Evolutionary conservation across 1,284 basidiomycete genomes (phyloP).

Genomic region (Ustilago hordei): DNA sequence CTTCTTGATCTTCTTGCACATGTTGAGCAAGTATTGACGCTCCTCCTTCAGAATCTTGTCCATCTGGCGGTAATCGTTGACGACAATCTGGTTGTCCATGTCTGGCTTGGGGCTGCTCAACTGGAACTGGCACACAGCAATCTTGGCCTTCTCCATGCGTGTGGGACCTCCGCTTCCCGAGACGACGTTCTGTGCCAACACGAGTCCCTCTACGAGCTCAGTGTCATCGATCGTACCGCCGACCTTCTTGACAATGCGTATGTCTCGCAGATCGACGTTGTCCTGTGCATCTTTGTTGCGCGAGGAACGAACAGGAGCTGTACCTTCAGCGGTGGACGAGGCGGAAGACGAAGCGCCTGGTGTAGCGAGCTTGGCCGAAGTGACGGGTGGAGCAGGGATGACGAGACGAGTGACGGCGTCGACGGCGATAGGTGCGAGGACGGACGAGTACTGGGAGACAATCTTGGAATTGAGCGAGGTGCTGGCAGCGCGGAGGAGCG

Average conservation of each 20-base stretch:
- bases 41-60: constrained; percentile 99
- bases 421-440: constrained; percentile 96
- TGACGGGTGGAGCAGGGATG: constrained; percentile 18
- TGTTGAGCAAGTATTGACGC: constrained; percentile 95
- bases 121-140: constrained; percentile 98
- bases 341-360: constrained; percentile 77
- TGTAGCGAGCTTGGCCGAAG: constrained; percentile 23
- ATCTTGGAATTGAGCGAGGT: constrained; percentile 99
- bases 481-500: constrained; percentile 88
- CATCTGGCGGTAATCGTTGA: constrained; percentile 99
- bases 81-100: constrained; percentile 99
- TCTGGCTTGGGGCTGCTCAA: constrained; percentile 97
- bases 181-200: constrained; percentile 94
- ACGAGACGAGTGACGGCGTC: constrained; percentile 78
- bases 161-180: constrained; percentile 90
- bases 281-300: constrained; percentile 32
- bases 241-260: constrained; percentile 97
- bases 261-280: constrained; percentile 90
- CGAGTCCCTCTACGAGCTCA: constrained; percentile 94
- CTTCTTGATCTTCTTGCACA: constrained; percentile 99
- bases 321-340: constrained; percentile 75
- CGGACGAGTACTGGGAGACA: constrained; percentile 98
- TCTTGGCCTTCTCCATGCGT: constrained; percentile 97
- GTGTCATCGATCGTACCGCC: constrained; percentile 99
- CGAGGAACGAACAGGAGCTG: constrained; percentile 15